Evolutionary conservation across 2,329 filamentous ascomycete species (phyloP), one percentile per base, ranked within the genome.

Genomic region (Trematosphaeria pertusa): DNA sequence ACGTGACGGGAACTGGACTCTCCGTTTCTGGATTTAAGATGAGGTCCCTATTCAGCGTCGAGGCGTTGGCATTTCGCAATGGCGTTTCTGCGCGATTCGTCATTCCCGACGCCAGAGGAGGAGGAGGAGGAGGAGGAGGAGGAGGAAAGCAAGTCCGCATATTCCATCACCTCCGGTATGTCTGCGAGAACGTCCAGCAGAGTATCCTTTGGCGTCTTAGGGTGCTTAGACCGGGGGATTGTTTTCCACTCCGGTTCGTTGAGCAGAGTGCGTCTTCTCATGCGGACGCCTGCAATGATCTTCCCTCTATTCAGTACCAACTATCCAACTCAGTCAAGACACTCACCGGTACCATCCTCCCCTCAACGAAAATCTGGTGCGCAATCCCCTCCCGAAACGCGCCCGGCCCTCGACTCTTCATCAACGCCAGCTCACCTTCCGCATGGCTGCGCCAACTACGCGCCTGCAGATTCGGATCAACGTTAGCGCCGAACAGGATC

Each of bases 231-330:
- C 72, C 71, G 73, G 2, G 71, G 72, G 3, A 70, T 37, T 1
- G 58, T 71, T 32, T 68, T 70, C 71, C 71, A 74, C 15, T 58
- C 57, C 11, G 56, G 46, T 2, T 58, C 55, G 12, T 68, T 64
- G 14, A 73, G 37, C 14, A 67, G 52, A 4, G 62, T 66, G 3
- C 56, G 48, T 37, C 60, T 68, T 21, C 71, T 51, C 11, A 50
- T 37, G 30, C 82, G 79, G 63, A 62, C 41, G 2, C 54, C 53
- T 8, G 52, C 48, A 3, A 65, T 59, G 12, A 65, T 54, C 38
- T 61, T 18, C n/a, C 40, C 15, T 12, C 33, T n/a, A n/a, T n/a
- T n/a, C n/a, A n/a, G n/a, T n/a, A n/a, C n/a, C n/a, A n/a, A n/a
- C n/a, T n/a, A n/a, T 56, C 26, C 10, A 22, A 30, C 20, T 22